Base-by-base conservation (phyloP, 2,329 filamentous ascomycete species). In the Taxawa tesnikishii region DNA sequence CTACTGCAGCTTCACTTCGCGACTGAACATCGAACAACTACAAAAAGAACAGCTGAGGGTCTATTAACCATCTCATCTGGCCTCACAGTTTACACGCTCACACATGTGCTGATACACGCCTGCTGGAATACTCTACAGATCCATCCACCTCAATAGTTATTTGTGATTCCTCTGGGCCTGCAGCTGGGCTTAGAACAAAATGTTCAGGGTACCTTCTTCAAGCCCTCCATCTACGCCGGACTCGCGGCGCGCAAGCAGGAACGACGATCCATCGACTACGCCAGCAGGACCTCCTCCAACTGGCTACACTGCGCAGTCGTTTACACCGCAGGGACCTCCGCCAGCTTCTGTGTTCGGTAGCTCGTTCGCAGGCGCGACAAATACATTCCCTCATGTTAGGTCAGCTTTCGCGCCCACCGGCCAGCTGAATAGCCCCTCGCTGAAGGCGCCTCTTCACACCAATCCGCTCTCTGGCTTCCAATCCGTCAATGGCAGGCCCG, bases 281-380 rank as follows among this genome's bases (percentile, higher is more conserved):
- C 54, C 54, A 12, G 46, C 50, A 19, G 51, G 48, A 4, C 44
- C 49, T 25, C 52, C 53, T 13, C 53, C 54, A 5, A 46, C 47
- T 5, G 44, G 47, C 25, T 45, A 50, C 26, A 51, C 47, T 6
- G 37, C 44, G 28, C 33, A 41, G 14, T 55, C 53, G 11, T 54
- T 48, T 26, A 58, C 54, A 15, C 54, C 54, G 3, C 42, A 40
- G 6, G 54, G 50, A 8, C 47, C 43, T 18, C 52, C 53, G n/a
- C 53, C 53, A 15, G 42, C 47, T n/a, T 51, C 48, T n/a, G 36
- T 47, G 10, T 51, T 48, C 25, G 50, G 46, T 15, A 54, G 50
- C 43, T 55, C 52, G 5, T 48, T 43, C 40, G 46, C 44, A 28
- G 34, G 41, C 9, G 38, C 38, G 8, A 43, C 41, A 31, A 44